Evolutionary conservation across 768 basidiomycete species (phyloP).

Genomic region (Rhizopogon vesiculosus): DNA sequence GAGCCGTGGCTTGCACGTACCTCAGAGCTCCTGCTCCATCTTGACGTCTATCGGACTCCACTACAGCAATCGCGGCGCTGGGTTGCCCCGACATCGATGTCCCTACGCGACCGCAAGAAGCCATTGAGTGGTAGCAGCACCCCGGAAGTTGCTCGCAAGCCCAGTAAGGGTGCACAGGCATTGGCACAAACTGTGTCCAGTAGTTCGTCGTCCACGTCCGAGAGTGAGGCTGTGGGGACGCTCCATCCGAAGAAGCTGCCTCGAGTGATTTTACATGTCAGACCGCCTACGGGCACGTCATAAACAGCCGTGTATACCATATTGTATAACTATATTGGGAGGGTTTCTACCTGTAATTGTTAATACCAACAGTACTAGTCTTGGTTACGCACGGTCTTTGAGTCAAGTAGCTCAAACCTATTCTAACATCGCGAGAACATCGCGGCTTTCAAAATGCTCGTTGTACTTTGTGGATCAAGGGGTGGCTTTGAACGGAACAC

Average conservation of each 20-base stretch:
- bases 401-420: no score
- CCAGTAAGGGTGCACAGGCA: slow-evolving; percentile 10
- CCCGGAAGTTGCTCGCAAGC: slow-evolving; percentile 7
- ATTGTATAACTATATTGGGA: background rate
- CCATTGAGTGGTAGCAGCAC: slow-evolving; percentile 6
- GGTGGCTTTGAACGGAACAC: no score
- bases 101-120: slow-evolving; percentile 47
- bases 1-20: slow-evolving; percentile 62
- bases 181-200: slow-evolving; percentile 2
- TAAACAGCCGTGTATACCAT: background rate
- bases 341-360: background rate
- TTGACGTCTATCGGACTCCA: slow-evolving; percentile 6
- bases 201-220: background rate
- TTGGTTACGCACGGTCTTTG: no score
- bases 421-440: no score
- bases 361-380: background rate
- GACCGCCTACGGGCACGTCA: slow-evolving; percentile 26
- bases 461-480: no score
- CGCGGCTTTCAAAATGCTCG: no score
- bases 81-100: slow-evolving; percentile 36
- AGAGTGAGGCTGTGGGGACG: background rate
- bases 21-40: slow-evolving; percentile 19
- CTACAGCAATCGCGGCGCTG: slow-evolving; percentile 4
- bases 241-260: slow-evolving; percentile 40
- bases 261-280: slow-evolving; percentile 53